These are phyloP conservation scores for Boletellus emodensis DNA, from an alignment of 768 basidiomycete genomes.

Conservation along the genomic window DNA sequence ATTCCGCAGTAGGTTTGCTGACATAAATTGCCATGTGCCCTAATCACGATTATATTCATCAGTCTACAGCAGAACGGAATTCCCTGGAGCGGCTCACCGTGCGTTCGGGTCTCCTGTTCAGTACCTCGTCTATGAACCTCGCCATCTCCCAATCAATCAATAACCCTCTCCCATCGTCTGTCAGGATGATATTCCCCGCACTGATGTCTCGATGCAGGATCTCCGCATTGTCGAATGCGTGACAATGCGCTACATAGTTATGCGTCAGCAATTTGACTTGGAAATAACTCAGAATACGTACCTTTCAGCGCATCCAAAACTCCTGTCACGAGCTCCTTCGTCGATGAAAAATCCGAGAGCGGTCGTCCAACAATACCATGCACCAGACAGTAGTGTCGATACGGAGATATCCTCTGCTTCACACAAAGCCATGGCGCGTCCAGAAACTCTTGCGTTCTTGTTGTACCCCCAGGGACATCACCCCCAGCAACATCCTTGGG, in stretches of 20 bases:
- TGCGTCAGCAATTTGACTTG: too few species aligned
- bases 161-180: conserved; percentile 6
- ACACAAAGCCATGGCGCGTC: conserved; percentile 1
- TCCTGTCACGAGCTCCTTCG: background rate
- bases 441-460: background rate
- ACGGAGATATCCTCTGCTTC: background rate
- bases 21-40: conserved; percentile 8
- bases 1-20: conserved; percentile 13
- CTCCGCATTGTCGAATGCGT: conserved; percentile 2
- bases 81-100: too few species aligned
- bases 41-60: too few species aligned
- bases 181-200: conserved; percentile 22
- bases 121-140: background rate
- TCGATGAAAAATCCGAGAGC: background rate
- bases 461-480: too few species aligned
- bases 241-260: too few species aligned
- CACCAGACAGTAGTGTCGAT: background rate
- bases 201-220: conserved; percentile 30
- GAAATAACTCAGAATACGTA: too few species aligned
- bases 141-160: conserved; percentile 29
- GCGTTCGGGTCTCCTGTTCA: background rate
- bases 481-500: too few species aligned
- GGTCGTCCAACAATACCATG: background rate
- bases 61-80: too few species aligned
- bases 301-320: background rate